Conservation (phyloP, 2,329 filamentous ascomycete species). For the Salinomyces thailandicus region DNA sequence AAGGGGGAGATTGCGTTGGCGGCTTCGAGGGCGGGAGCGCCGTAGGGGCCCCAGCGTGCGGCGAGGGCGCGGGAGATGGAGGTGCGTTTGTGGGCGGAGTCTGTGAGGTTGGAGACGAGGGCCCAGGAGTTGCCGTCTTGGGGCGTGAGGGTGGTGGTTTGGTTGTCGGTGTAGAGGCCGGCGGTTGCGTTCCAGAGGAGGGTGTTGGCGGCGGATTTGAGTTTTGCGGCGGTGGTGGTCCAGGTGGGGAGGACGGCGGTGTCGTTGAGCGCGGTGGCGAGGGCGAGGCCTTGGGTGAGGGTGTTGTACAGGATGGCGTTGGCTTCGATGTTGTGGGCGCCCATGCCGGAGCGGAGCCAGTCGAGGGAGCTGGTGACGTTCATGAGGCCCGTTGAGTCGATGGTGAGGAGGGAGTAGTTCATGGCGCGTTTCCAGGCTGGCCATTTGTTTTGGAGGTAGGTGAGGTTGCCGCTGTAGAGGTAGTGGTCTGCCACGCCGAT, state of each 20-base stretch:
- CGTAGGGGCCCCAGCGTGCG: slow-evolving; percentile 32
- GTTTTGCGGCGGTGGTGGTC: slow-evolving; percentile 29
- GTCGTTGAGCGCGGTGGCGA: slow-evolving; percentile 39
- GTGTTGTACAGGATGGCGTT: slow-evolving; percentile 38
- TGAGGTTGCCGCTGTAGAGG: slow-evolving; percentile 25
- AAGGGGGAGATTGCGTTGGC: slow-evolving; percentile 39
- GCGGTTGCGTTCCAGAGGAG: slow-evolving; percentile 18
- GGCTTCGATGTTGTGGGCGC: slow-evolving; percentile 37
- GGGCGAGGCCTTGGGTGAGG: slow-evolving; percentile 41
- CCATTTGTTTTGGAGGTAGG: slow-evolving; percentile 33
- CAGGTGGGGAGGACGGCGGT: slow-evolving; percentile 27
- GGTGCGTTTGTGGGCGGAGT: slow-evolving; percentile 20
- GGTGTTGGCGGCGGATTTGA: slow-evolving; percentile 44
- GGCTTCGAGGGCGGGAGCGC: slow-evolving; percentile 40
- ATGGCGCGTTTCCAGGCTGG: slow-evolving; percentile 32
- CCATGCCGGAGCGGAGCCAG: slow-evolving; percentile 41
- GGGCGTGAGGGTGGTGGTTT: slow-evolving; percentile 35
- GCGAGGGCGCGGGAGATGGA: slow-evolving; percentile 27
- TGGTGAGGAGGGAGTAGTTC: slow-evolving; percentile 19
- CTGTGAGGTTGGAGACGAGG: slow-evolving; percentile 30
- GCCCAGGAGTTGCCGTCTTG: slow-evolving; percentile 38
- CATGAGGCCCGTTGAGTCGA: slow-evolving; percentile 26
- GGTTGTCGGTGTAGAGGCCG: slow-evolving; percentile 27
- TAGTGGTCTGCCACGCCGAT: slow-evolving; percentile 37
- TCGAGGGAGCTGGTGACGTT: slow-evolving; percentile 34